Conservation (phyloP, 208 protist species). For the Trichomonas vaginalis region DNA sequence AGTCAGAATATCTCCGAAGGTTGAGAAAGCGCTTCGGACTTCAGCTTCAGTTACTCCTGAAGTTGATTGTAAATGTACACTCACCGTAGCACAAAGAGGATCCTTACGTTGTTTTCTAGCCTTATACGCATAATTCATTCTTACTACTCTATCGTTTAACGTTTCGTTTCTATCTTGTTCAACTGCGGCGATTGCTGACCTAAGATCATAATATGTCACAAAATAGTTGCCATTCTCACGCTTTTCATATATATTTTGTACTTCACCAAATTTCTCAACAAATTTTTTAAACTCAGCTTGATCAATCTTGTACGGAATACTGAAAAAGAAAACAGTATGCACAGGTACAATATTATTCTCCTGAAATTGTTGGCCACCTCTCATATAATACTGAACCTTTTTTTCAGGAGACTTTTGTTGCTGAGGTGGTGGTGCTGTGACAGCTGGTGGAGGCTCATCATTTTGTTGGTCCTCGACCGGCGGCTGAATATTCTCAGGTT, state of each 20-base stretch:
- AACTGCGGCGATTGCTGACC: background rate
- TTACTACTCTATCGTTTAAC: background rate
- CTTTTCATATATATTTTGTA: background rate
- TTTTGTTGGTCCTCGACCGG: too few species aligned
- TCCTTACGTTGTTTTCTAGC: background rate
- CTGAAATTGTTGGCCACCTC: background rate
- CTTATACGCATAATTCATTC: background rate
- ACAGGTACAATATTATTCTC: background rate
- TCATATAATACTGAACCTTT: background rate
- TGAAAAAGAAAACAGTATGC: constrained; percentile 9
- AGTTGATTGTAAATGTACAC: background rate
- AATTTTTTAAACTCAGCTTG: background rate
- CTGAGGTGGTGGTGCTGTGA: too few species aligned
- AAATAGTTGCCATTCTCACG: background rate
- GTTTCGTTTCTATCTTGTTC: background rate
- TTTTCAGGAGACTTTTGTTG: background rate
- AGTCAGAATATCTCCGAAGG: background rate
- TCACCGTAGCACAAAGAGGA: background rate
- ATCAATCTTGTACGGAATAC: background rate
- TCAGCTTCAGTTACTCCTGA: background rate
- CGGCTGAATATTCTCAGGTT: too few species aligned
- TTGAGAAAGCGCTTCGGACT: background rate
- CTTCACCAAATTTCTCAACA: background rate
- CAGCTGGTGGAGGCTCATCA: background rate
- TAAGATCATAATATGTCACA: background rate